Conservation (phyloP, 225 moss, liverwort and hornwort species). For the Pseudisothecium myosuroides region DNA sequence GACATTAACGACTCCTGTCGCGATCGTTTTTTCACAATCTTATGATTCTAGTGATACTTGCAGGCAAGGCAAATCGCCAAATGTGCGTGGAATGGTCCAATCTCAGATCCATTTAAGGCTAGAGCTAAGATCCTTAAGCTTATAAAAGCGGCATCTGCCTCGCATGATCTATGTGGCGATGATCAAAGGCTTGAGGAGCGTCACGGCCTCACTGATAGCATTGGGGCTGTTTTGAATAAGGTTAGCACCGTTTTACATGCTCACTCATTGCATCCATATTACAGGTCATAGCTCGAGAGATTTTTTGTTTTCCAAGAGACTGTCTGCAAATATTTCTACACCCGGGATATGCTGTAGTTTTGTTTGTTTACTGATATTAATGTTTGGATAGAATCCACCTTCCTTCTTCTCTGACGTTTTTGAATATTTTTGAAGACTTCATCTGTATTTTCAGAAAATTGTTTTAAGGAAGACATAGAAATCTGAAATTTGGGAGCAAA, state of each 20-base stretch:
- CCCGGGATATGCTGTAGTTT: background rate
- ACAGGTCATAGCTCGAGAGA: background rate
- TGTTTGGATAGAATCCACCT: background rate
- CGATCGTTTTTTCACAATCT: background rate
- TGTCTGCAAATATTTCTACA: background rate
- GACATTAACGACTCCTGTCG: background rate
- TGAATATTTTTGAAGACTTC: background rate
- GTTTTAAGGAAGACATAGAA: background rate
- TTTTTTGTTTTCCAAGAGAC: background rate
- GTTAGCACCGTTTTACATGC: background rate
- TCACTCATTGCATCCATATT: background rate
- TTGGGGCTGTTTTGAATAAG: constrained; percentile 27
- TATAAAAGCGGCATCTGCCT: constrained; percentile 3
- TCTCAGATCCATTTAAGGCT: constrained; percentile 12
- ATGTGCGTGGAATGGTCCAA: constrained; percentile 3
- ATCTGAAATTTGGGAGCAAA: background rate
- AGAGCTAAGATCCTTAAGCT: constrained; percentile 14
- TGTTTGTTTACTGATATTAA: background rate
- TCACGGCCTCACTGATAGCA: constrained; percentile 8
- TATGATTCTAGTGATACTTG: background rate
- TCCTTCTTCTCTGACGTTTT: background rate
- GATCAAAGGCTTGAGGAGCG: constrained; percentile 14
- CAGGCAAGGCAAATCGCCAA: constrained; percentile 4
- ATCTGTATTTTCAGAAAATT: background rate
- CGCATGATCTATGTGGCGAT: background rate